Evolutionary conservation across 129 eudicot genomes (phyloP).

Genomic region (Pittosporum tobira): DNA sequence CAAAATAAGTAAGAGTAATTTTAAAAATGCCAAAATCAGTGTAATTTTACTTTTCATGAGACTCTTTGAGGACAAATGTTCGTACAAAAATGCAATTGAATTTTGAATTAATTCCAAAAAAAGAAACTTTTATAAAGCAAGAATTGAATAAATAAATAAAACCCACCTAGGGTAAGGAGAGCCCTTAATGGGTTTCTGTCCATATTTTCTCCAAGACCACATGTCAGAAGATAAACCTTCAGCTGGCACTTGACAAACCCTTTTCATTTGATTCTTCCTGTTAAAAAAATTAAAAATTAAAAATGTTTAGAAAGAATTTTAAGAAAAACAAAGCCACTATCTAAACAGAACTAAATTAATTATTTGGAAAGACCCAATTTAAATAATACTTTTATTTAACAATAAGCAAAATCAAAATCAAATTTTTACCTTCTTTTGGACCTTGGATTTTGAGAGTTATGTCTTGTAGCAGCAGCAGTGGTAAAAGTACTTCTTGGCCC

Average conservation of each 20-base stretch:
- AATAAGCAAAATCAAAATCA: slow-evolving; percentile 10
- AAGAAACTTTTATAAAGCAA: neutral
- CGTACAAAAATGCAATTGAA: neutral
- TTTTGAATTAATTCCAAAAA: neutral
- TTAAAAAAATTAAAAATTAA: slow-evolving; percentile 4
- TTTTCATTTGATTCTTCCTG: slow-evolving; percentile 75
- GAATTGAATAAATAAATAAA: neutral
- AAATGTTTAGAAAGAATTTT: no score
- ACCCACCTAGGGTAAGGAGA: slow-evolving; percentile 94
- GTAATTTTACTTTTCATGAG: neutral
- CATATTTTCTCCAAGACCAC: slow-evolving; percentile 99
- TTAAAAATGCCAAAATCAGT: neutral
- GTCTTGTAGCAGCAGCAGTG: slow-evolving; percentile 9
- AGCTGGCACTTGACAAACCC: slow-evolving; percentile 84
- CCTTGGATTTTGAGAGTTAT: slow-evolving; percentile 38
- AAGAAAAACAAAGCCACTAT: no score
- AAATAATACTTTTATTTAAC: neutral
- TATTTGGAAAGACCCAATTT: slow-evolving; percentile 6
- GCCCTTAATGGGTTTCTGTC: slow-evolving; percentile 97
- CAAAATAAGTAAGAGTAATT: neutral
- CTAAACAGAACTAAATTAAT: slow-evolving; percentile 8
- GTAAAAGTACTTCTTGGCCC: slow-evolving; percentile 28
- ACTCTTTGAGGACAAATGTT: no score
- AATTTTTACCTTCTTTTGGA: slow-evolving; percentile 64
- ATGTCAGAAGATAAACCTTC: slow-evolving; percentile 82